These are phyloP conservation scores for Puccinia horiana DNA, from an alignment of 1,284 basidiomycete genomes.

Conservation along the genomic window DNA sequence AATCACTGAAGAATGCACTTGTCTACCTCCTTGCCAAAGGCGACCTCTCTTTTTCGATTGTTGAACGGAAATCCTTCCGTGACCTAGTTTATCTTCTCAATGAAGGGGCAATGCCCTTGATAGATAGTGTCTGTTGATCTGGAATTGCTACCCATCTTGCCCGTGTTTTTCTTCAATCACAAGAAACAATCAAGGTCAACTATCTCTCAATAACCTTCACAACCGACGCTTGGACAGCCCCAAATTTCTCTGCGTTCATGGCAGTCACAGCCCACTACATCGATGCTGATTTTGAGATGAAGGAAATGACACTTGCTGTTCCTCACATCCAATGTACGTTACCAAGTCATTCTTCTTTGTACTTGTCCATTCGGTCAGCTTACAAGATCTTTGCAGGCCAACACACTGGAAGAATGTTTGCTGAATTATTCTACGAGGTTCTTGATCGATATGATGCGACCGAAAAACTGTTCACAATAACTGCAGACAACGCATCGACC, in stretches of 20 bases:
- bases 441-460: not conserved
- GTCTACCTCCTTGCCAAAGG: not conserved
- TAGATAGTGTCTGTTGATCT: not conserved
- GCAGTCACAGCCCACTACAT: conserved; percentile 21
- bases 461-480: conserved; percentile 3
- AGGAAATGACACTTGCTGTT: not conserved
- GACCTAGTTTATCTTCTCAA: not conserved
- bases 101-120: not conserved
- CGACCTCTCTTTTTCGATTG: not conserved
- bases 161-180: not conserved
- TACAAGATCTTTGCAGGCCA: not conserved
- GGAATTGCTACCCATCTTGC: not conserved
- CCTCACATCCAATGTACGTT: conserved; percentile 1
- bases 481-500: conserved; percentile 11
- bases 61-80: not conserved
- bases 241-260: conserved; percentile 18
- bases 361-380: not conserved
- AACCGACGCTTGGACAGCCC: conserved; percentile 17
- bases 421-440: not conserved
- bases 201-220: not conserved
- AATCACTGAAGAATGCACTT: not conserved
- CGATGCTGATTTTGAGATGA: conserved; percentile 18
- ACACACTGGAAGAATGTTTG: not conserved
- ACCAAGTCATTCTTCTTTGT: not conserved
- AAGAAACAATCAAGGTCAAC: not conserved